These are phyloP conservation scores for Exutisphaerella laricina DNA, from an alignment of 2,329 filamentous ascomycete genomes.

Conservation along the genomic window DNA sequence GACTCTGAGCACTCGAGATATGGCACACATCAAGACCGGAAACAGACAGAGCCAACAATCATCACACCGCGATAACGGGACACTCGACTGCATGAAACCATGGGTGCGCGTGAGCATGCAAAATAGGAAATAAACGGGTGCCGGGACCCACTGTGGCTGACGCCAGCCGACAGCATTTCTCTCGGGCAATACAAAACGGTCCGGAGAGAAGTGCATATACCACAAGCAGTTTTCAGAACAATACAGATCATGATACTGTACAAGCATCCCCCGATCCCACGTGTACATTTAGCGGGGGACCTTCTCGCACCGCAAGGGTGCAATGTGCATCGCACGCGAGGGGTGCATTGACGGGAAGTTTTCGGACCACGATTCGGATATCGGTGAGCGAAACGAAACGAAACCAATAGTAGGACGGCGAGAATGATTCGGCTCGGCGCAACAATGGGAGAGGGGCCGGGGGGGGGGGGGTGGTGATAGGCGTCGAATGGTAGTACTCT, in stretches of 20 bases:
- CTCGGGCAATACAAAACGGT: too few species aligned
- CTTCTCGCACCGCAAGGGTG: too few species aligned
- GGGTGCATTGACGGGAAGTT: not conserved
- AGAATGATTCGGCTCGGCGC: too few species aligned
- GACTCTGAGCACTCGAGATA: slow-evolving; percentile 1
- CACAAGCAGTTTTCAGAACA: too few species aligned
- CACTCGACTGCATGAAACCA: not conserved
- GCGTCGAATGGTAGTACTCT: too few species aligned
- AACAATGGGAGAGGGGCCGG: too few species aligned
- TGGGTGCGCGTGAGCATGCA: not conserved
- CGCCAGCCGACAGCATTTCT: not conserved
- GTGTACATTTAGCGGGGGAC: too few species aligned
- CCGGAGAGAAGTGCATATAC: too few species aligned
- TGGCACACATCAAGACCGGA: not conserved
- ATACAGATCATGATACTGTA: too few species aligned
- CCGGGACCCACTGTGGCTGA: not conserved
- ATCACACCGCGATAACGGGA: not conserved
- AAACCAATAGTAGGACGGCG: too few species aligned
- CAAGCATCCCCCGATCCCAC: too few species aligned
- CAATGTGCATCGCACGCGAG: not conserved
- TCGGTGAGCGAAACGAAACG: not conserved
- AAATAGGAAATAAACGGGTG: not conserved
- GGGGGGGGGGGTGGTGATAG: too few species aligned
- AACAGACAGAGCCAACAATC: not conserved
- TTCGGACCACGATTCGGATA: not conserved